Base-by-base conservation (phyloP, 2,329 filamentous ascomycete genomes). In the Penicillium glabrum region DNA sequence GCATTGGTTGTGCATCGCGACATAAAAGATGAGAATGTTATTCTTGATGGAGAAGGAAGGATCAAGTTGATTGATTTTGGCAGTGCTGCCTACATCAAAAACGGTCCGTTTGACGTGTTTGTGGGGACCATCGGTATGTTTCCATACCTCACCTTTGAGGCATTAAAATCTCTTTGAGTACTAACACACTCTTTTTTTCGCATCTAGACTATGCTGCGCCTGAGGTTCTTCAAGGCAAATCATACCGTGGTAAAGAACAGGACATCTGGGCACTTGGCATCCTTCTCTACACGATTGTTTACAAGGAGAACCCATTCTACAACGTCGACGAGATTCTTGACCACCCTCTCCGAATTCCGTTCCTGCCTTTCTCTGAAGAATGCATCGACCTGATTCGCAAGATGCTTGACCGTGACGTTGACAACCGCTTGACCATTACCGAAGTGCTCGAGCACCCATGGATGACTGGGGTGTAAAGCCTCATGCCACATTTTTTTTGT, bases 261-360 rank as follows among this genome's bases (percentile, higher is more conserved):
- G 95, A 99, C 70, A 92, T 99, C 29, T 99, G 95, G 95, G 95
- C 95, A 1, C 83, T 99, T 16, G 95, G 95, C 24, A 98, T 99
- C 69, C 83, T 99, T 26, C 85, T 99, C 14, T 99, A 99, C 80
- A 99, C 95, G 27, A 97, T 99, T 70, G 89, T 98, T 69, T 99
- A 99, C 83, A 99, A 98, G 78, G 95, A 99, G 78, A 99, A 99
- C 71, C 93, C 95, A 0, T 99, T 97, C 75, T 98, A 98, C 82
- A 96, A 90, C 75, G 95, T 98, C 69, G 95, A 99, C 74, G 95
- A 99, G 80, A 99, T 99, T 70, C 96, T 98, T 85, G 95, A 99
- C 73, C 93, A 93, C 69, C 93, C 97, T 67, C 80, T 99, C 57
- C 86, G 95, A 47, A 88, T 99, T 27, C 95, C 95, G 0, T 97